These are phyloP conservation scores for Trichoderma virens DNA, from an alignment of 495 filamentous ascomycete species.

Conservation along the genomic window DNA sequence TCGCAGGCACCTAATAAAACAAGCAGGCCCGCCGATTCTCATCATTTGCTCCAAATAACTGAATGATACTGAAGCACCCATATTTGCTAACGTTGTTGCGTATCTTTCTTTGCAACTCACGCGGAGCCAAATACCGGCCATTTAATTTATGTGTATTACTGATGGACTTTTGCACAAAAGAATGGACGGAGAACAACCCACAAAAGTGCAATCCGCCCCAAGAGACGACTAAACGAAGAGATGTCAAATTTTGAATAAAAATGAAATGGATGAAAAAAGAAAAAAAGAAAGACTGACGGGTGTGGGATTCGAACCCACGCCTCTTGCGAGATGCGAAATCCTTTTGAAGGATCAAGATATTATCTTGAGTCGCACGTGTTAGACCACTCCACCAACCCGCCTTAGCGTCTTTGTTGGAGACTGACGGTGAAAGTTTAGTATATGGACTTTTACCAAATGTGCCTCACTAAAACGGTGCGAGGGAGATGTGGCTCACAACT, in stretches of 20 bases:
- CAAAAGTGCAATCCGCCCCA: no score
- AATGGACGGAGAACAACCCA: no score
- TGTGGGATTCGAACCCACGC: slow-evolving; percentile 9
- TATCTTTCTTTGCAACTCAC: no score
- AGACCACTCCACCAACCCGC: slow-evolving; percentile 8
- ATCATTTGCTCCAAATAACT: neutral
- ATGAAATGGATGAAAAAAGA: neutral
- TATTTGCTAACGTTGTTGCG: no score
- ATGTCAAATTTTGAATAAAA: neutral
- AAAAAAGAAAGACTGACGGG: slow-evolving; percentile 2
- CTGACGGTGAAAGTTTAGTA: neutral
- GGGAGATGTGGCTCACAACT: no score
- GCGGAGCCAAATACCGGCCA: no score
- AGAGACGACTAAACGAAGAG: neutral
- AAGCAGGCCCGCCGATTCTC: no score
- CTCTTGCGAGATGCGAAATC: slow-evolving; percentile 9
- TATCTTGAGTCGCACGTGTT: slow-evolving; percentile 9
- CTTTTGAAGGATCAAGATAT: slow-evolving; percentile 5
- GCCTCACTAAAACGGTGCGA: neutral
- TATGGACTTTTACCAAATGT: neutral
- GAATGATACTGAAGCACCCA: no score
- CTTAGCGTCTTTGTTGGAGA: slow-evolving; percentile 4
- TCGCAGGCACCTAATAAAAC: no score
- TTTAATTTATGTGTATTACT: no score
- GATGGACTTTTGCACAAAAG: no score